These are phyloP conservation scores for Arabis alpina DNA, from an alignment of 345 rosid species.

Conservation along the genomic window DNA sequence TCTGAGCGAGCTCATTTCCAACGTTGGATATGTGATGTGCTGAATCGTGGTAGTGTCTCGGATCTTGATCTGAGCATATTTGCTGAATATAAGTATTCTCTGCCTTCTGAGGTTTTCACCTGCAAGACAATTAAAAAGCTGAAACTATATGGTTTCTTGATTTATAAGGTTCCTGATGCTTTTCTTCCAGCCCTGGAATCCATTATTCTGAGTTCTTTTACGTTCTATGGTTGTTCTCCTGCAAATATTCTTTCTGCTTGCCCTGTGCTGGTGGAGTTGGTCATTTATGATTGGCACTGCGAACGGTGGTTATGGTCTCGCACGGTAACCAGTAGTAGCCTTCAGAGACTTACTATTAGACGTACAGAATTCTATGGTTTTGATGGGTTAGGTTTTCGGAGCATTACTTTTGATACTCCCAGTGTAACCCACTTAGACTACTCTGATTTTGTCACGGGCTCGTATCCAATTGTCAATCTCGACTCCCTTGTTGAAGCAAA, in stretches of 20 bases:
- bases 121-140: neutral
- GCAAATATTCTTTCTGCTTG: slow-evolving; percentile 14
- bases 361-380: too few relatives aligned
- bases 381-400: too few relatives aligned
- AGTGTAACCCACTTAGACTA: too few relatives aligned
- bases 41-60: neutral
- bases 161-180: neutral
- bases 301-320: too few relatives aligned
- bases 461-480: too few relatives aligned
- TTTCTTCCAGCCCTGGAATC: neutral
- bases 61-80: neutral
- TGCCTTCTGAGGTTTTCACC: neutral
- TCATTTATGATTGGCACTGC: too few relatives aligned
- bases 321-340: too few relatives aligned
- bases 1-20: neutral
- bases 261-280: neutral
- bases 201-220: neutral
- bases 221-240: neutral
- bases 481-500: too few relatives aligned
- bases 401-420: too few relatives aligned
- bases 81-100: too few relatives aligned
- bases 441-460: too few relatives aligned
- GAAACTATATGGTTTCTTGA: neutral
- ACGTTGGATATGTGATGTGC: neutral
- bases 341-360: too few relatives aligned